Evolutionary conservation across 768 basidiomycete genomes (phyloP).

Genomic region (Mycena crocata): DNA sequence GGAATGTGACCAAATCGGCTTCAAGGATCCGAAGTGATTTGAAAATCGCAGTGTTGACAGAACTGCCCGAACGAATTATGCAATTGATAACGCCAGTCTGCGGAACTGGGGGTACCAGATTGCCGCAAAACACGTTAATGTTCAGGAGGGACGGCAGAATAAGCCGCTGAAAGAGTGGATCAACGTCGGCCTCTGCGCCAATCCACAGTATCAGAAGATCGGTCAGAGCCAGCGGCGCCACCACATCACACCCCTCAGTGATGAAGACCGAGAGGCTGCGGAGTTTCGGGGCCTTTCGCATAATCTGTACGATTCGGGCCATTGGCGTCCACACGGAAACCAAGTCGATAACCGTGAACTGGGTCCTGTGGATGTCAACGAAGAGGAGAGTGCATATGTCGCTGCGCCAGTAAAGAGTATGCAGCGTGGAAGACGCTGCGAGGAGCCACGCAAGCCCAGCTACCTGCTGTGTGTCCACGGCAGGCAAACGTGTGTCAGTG

Average conservation of each 20-base stretch:
- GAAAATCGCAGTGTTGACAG: conserved; percentile 4
- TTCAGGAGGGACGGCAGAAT: conserved; percentile 18
- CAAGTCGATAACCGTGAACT: conserved; percentile 24
- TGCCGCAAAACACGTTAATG: conserved; percentile 20
- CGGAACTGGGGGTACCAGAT: not conserved
- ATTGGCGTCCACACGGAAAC: conserved; percentile 22
- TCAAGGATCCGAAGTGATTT: conserved; percentile 20
- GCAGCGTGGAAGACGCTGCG: conserved; percentile 9
- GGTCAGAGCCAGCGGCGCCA: conserved; percentile 1
- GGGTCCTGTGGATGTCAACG: conserved; percentile 14
- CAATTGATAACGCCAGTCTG: conserved; percentile 10
- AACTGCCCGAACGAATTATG: conserved; percentile 8
- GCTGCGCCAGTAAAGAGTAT: conserved; percentile 24
- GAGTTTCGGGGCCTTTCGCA: conserved; percentile 24
- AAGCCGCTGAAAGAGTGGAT: conserved; percentile 20
- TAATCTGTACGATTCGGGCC: conserved; percentile 13
- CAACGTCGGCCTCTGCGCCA: conserved; percentile 11
- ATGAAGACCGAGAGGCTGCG: conserved; percentile 20
- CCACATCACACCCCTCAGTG: not conserved
- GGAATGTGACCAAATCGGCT: conserved; percentile 19
- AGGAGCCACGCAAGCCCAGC: conserved; percentile 20
- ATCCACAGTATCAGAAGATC: conserved; percentile 27
- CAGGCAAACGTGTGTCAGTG: not conserved
- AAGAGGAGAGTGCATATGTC: not conserved
- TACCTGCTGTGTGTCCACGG: conserved; percentile 1